These are phyloP conservation scores for Sporobolomyces pararoseus DNA, from an alignment of 768 basidiomycete species.

Conservation along the genomic window DNA sequence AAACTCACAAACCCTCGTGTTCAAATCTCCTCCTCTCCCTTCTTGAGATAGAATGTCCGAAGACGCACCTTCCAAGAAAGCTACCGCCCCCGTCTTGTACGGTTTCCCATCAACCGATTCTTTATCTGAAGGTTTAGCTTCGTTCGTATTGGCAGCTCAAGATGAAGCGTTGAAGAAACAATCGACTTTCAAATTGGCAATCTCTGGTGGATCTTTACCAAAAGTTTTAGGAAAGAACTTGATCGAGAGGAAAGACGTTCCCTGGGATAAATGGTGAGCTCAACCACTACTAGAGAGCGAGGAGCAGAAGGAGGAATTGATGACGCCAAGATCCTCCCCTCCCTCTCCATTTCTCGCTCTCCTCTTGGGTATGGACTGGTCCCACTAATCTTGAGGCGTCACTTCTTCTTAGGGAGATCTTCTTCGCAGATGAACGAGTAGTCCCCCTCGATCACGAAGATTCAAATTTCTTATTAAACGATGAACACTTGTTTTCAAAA, in stretches of 20 bases:
- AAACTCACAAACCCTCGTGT: neutral
- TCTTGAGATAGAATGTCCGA: neutral
- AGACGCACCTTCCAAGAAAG: slow-evolving; percentile 17
- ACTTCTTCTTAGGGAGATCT: slow-evolving; percentile 79
- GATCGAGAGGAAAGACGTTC: slow-evolving; percentile 63
- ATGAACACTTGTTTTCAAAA: slow-evolving; percentile 68
- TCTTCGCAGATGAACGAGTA: slow-evolving; percentile 91
- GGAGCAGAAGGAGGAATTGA: neutral
- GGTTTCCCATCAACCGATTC: slow-evolving; percentile 61
- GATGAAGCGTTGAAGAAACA: slow-evolving; percentile 82
- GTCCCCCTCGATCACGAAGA: slow-evolving; percentile 90
- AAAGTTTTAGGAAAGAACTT: slow-evolving; percentile 59
- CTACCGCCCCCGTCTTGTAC: slow-evolving; percentile 61
- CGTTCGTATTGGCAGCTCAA: slow-evolving; percentile 81
- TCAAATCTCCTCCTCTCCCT: neutral
- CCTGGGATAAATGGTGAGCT: slow-evolving; percentile 91
- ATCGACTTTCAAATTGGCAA: slow-evolving; percentile 83
- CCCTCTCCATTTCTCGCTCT: neutral
- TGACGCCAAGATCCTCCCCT: no score
- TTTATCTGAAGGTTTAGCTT: slow-evolving; percentile 66
- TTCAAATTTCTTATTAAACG: slow-evolving; percentile 81
- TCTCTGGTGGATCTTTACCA: slow-evolving; percentile 90
- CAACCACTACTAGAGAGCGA: neutral
- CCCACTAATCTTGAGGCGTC: neutral
- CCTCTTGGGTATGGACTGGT: neutral